Evolutionary conservation across 2,329 filamentous ascomycete species (phyloP).

Genomic region (Spiromastix sp.): DNA sequence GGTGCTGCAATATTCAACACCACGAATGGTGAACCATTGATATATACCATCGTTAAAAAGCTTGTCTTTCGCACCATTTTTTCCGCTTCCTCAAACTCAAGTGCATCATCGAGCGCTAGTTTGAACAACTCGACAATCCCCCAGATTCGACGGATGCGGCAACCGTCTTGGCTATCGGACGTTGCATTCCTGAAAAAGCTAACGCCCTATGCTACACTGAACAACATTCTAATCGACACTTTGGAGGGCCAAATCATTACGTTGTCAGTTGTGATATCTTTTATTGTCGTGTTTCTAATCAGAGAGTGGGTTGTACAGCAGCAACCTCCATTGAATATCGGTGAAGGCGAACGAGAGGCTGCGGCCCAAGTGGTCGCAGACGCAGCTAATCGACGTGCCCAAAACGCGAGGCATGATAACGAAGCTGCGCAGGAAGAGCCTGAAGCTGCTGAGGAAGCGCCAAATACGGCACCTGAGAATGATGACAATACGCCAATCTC

Average conservation of each 20-base stretch:
- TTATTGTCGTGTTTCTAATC: conserved; percentile 94
- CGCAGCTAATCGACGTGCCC: conserved; percentile 18
- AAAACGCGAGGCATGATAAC: neutral
- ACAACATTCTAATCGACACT: conserved; percentile 69
- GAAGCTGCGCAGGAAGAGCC: neutral
- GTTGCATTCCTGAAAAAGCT: conserved; percentile 43
- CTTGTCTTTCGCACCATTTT: conserved; percentile 27
- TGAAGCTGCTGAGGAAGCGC: neutral
- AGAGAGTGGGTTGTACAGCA: conserved; percentile 98
- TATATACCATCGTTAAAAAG: conserved; percentile 37
- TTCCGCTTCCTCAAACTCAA: conserved; percentile 17
- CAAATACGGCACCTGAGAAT: neutral
- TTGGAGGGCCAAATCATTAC: conserved; percentile 93
- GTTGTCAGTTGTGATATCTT: conserved; percentile 78
- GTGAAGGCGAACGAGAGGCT: conserved; percentile 41
- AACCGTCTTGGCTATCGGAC: conserved; percentile 47
- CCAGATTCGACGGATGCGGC: conserved; percentile 21
- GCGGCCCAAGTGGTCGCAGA: conserved; percentile 37
- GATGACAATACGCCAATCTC: neutral
- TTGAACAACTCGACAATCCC: conserved; percentile 18
- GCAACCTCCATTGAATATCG: conserved; percentile 83
- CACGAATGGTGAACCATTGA: conserved; percentile 33
- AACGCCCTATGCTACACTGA: conserved; percentile 61
- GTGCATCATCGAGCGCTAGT: conserved; percentile 16
- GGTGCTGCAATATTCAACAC: conserved; percentile 32